phyloP scores from a whole-genome alignment of 352 stramenopile genomes.

The Phytophthora sojae region DNA sequence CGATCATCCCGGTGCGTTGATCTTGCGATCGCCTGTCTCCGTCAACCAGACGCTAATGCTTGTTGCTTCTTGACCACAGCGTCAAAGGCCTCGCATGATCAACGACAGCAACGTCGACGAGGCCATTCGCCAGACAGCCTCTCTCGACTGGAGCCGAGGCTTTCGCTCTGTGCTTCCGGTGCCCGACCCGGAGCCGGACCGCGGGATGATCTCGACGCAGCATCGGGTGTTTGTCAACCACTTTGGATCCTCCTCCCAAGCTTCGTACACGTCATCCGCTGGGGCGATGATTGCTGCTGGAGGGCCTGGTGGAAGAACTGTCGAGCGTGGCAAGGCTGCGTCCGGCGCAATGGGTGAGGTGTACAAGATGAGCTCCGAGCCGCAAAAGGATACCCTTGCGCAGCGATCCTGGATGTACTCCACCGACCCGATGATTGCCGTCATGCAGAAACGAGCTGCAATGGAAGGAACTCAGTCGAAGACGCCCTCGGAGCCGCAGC shows the following conservation, averaged over 20 bases:
- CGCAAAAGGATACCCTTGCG: slow-evolving; percentile 71
- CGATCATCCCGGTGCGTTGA: slow-evolving; percentile 37
- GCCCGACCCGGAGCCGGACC: slow-evolving; percentile 61
- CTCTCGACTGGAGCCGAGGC: slow-evolving; percentile 40
- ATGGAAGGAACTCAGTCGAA: slow-evolving; percentile 10
- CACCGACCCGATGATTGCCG: slow-evolving; percentile 68
- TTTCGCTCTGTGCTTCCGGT: slow-evolving; percentile 67
- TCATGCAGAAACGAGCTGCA: slow-evolving; percentile 46
- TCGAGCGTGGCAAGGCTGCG: slow-evolving; percentile 69
- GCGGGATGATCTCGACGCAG: slow-evolving; percentile 73
- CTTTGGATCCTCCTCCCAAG: slow-evolving; percentile 29
- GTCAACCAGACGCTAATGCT: neutral
- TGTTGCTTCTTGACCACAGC: slow-evolving; percentile 27
- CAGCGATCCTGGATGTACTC: slow-evolving; percentile 86
- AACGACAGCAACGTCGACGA: slow-evolving; percentile 65
- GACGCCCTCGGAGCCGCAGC: slow-evolving; percentile 14
- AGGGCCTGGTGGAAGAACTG: slow-evolving; percentile 43
- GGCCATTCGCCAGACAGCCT: slow-evolving; percentile 58
- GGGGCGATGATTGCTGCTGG: slow-evolving; percentile 51
- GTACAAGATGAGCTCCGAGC: slow-evolving; percentile 61
- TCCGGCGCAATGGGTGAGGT: slow-evolving; percentile 74
- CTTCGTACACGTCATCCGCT: slow-evolving; percentile 20
- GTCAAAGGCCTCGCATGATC: slow-evolving; percentile 59
- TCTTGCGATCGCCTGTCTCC: neutral
- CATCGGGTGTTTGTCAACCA: slow-evolving; percentile 64